Evolutionary conservation across 176 grass and related monocot species (phyloP), one percentile per base, ranked within the genome.

Genomic region (Aegilops longissima): DNA sequence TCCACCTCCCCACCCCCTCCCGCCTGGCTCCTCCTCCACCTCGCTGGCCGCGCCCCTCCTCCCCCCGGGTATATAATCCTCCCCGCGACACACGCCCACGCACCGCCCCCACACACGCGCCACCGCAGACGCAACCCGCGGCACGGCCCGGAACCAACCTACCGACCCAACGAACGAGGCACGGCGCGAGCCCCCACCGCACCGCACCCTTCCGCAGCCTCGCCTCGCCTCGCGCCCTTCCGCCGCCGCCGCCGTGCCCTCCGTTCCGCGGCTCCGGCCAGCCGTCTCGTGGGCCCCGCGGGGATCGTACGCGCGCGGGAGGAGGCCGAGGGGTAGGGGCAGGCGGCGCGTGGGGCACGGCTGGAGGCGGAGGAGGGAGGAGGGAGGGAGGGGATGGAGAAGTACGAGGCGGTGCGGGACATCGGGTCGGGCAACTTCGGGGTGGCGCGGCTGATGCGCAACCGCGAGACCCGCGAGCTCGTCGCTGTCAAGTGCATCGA

Each of bases 401-500:
- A 91, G 86, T 97, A 97, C 88, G 95, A 97, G 86, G 34, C 83
- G 86, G 92, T 97, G 81, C 67, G 92, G 80, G 95, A 97, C 87
- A 97, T 97, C 79, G 95, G 95, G 59, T 97, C 95, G 24, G 95
- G 95, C 12, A 97, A 97, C 87, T 97, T 97, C 80, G 95, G 95
- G 58, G 92, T 97, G 73, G 95, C 95, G 67, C 87, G 93, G 73
- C 81, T 97, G 73, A 94, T 94, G 95, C 85, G 95, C 68, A 90
- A 88, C 89, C 93, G 89, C 80, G 95, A 92, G 59, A 97, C 90
- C 47, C 88, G 87, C 59, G 90, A 97, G 84, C 95, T 97, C 90
- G 95, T 97, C 76, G 95, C 95, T 86, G 89, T 97, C 88, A 97
- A 97, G 89, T 97, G 87, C 90, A 94, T 97, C 90, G 84, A 94